These are phyloP conservation scores for Pseudotsuga menziesii DNA, from an alignment of 75 land plant genomes.

Conservation along the genomic window DNA sequence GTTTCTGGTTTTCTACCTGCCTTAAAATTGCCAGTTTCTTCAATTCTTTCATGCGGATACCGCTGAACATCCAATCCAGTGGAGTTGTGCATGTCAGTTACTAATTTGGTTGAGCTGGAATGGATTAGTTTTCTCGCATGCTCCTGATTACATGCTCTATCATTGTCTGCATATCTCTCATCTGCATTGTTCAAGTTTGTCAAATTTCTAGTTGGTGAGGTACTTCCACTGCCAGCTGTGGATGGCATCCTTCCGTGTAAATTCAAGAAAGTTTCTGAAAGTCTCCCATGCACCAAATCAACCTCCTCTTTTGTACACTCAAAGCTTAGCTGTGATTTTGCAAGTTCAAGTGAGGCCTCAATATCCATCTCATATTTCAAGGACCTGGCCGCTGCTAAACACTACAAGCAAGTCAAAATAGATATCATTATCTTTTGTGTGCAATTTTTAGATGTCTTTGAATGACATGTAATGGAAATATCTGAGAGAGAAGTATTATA, in stretches of 20 bases:
- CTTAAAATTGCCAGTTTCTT: neutral
- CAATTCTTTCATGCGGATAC: constrained; percentile 3
- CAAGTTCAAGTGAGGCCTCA: constrained; percentile 36
- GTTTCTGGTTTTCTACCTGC: neutral
- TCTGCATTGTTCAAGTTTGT: neutral
- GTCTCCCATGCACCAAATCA: constrained; percentile 23
- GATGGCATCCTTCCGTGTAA: neutral
- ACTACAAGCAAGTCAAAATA: constrained; percentile 29
- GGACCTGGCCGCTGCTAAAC: constrained; percentile 66
- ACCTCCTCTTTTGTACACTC: constrained; percentile 39
- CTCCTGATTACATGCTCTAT: neutral
- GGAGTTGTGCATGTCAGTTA: neutral
- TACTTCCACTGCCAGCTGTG: neutral
- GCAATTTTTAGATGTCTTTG: neutral
- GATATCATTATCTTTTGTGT: neutral
- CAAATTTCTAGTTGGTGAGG: neutral
- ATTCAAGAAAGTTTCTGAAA: constrained; percentile 4
- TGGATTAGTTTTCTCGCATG: neutral
- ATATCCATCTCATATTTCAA: constrained; percentile 36
- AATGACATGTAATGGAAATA: neutral
- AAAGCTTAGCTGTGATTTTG: constrained; percentile 34
- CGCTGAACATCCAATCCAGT: constrained; percentile 2
- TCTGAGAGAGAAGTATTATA: no score
- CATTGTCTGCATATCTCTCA: neutral
- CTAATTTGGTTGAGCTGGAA: neutral